Evolutionary conservation across 805 yeast genomes (phyloP), one percentile per base, ranked within the genome.

Genomic region (Wickerhamomyces pijperi): DNA sequence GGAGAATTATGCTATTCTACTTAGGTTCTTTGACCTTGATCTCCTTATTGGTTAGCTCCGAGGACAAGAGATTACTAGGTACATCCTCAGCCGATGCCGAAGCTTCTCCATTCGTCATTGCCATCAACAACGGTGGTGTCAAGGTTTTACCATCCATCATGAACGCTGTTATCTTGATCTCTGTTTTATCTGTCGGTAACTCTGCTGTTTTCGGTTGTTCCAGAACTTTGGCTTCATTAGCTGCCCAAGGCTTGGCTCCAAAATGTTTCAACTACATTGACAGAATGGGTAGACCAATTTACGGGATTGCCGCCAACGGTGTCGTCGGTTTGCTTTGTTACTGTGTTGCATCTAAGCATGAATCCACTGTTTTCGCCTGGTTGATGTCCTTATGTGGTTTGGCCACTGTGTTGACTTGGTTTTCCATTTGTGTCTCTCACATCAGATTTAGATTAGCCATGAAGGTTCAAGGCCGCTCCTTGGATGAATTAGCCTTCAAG

Each of bases 121-220:
- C 74, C 2, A 51, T 70, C 38, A 42, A 53, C 32, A 56, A 59
- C 38, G 64, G 63, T 19, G 60, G 59, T 33, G 53, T 63, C 40
- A 54, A 53, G 23, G 58, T 55, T 29, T 50, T 65, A 19, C 68
- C 69, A 16, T 56, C 64, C 1, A 54, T 63, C 9, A 63, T 65
- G 67, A 65, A 65, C 38, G 57, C 54, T 28, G 67, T 65, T 8
- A 65, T 65, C 35, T 47, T 65, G 36, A 46, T 64, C 34, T 60
- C 70, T 5, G 64, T 65, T 25, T 48, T 65, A 39, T 62, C 67
- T 17, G 67, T 65, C 33, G 78, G 77, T 18, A 72, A 73, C 37
- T 67, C 77, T 5, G 70, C 76, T 0, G 74, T 72, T n/a, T 74
- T 66, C 51, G 79, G 76, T 9, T 65, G 74, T 21, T 70, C 78